Conservation (phyloP, 805 yeast species). For the Metschnikowia corniflorae region DNA sequence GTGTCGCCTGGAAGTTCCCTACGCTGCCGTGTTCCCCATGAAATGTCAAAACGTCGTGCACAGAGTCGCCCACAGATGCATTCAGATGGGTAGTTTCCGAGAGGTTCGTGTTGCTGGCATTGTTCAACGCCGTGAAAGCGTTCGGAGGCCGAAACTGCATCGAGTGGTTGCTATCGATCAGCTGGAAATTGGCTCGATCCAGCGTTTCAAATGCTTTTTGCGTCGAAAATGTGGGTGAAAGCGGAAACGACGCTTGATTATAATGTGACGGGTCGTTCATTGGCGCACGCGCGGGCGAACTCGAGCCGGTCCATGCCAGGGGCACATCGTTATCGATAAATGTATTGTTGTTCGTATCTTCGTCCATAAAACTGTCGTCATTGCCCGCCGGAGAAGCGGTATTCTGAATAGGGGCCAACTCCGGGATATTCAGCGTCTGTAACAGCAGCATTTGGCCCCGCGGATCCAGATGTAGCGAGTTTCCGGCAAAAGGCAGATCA, state of each 20-base stretch:
- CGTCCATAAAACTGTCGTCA: constrained; percentile 39
- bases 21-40: constrained; percentile 7
- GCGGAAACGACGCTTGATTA: constrained; percentile 17
- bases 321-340: constrained; percentile 8
- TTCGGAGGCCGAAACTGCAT: constrained; percentile 39
- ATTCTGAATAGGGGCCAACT: constrained; percentile 1
- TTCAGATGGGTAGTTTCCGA: constrained; percentile 32
- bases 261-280: constrained; percentile 10
- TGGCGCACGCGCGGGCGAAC: constrained; percentile 10
- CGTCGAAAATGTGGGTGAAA: constrained; percentile 23
- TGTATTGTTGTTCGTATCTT: constrained; percentile 28
- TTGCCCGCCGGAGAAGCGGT: background rate
- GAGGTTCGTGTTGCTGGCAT: constrained; percentile 37
- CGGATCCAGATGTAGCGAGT: constrained; percentile 8
- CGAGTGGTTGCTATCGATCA: constrained; percentile 31
- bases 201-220: constrained; percentile 16
- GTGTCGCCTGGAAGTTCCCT: constrained; percentile 8
- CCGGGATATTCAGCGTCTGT: constrained; percentile 6
- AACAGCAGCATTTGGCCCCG: constrained; percentile 6
- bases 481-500: background rate
- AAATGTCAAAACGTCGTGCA: constrained; percentile 9
- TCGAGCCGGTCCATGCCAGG: constrained; percentile 4
- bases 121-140: constrained; percentile 39
- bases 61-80: constrained; percentile 7
- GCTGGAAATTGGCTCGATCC: constrained; percentile 29